These are phyloP conservation scores for Rhizomucor pusillus DNA, from an alignment of 371 early-diverging fungal genomes.

Conservation along the genomic window DNA sequence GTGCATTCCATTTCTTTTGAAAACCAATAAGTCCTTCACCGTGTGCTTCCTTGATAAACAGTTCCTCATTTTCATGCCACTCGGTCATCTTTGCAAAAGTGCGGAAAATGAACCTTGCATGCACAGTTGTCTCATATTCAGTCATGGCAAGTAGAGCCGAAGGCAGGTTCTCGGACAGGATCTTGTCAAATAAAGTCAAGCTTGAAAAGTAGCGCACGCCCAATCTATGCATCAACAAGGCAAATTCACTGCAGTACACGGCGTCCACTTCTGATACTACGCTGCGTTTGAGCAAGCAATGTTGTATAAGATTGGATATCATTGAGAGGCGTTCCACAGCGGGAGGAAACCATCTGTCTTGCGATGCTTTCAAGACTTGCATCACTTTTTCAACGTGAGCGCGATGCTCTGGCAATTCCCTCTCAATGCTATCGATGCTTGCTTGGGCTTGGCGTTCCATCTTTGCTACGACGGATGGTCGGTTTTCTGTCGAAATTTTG, in stretches of 20 bases:
- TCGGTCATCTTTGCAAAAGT: constrained; percentile 56
- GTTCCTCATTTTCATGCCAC: constrained; percentile 57
- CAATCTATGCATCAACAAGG: constrained; percentile 73
- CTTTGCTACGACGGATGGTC: constrained; percentile 33
- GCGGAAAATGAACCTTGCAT: constrained; percentile 63
- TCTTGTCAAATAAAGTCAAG: constrained; percentile 74
- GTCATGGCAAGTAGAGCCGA: constrained; percentile 60
- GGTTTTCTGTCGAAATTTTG: constrained; percentile 20
- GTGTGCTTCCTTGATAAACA: constrained; percentile 59
- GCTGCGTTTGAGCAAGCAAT: constrained; percentile 80
- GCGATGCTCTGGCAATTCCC: constrained; percentile 44
- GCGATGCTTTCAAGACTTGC: constrained; percentile 57
- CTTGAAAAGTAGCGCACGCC: constrained; percentile 78
- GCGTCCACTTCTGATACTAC: constrained; percentile 79
- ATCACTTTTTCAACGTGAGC: constrained; percentile 46
- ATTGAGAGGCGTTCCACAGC: constrained; percentile 50
- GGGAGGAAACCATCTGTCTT: constrained; percentile 69
- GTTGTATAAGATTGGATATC: constrained; percentile 63
- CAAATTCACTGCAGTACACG: constrained; percentile 79
- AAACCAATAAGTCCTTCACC: constrained; percentile 72
- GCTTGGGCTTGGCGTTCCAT: constrained; percentile 38
- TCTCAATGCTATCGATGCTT: constrained; percentile 24
- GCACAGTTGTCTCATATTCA: constrained; percentile 78
- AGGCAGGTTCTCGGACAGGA: constrained; percentile 46
- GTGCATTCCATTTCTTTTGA: constrained; percentile 63